Percentiles rank a stretch among this genome's conserved stretches.
phyloP scores from a whole-genome alignment of 441 rosid species.

The Pelargonium fulgidum region DNA sequence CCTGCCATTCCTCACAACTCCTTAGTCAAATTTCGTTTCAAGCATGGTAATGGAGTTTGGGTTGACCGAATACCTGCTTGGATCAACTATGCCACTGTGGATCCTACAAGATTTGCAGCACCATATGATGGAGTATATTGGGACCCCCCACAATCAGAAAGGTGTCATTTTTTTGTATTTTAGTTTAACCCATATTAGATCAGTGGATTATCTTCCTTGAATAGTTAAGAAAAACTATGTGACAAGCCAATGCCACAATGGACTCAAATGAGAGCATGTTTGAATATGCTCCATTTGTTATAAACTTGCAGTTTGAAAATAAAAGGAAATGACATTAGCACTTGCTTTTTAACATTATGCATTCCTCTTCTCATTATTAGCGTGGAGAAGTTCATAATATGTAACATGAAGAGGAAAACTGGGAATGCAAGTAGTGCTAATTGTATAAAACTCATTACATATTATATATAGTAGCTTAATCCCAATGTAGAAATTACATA shows the following conservation, averaged over 20 bases:
- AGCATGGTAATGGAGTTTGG: slow-evolving; percentile 56
- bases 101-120: slow-evolving; percentile 57
- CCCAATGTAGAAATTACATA: background rate
- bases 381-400: background rate
- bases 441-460: slow-evolving; percentile 1
- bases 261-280: background rate
- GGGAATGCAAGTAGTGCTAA: slow-evolving; percentile 1
- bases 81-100: slow-evolving; percentile 63
- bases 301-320: background rate
- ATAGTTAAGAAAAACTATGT: background rate
- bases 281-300: background rate
- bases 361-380: background rate
- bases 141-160: slow-evolving; percentile 68
- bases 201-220: slow-evolving; percentile 8
- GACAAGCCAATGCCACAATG: background rate
- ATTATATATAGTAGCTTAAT: slow-evolving; percentile 5
- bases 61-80: slow-evolving; percentile 76
- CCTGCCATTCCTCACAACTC: slow-evolving; percentile 73
- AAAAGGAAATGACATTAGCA: slow-evolving; percentile 5
- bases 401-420: background rate
- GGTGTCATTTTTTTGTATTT: slow-evolving; percentile 30
- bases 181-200: slow-evolving; percentile 9
- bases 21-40: slow-evolving; percentile 66
- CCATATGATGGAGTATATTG: slow-evolving; percentile 81
- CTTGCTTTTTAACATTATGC: slow-evolving; percentile 1